These are phyloP conservation scores for Penicillium antarcticum DNA, from an alignment of 495 filamentous ascomycete genomes.

Conservation along the genomic window DNA sequence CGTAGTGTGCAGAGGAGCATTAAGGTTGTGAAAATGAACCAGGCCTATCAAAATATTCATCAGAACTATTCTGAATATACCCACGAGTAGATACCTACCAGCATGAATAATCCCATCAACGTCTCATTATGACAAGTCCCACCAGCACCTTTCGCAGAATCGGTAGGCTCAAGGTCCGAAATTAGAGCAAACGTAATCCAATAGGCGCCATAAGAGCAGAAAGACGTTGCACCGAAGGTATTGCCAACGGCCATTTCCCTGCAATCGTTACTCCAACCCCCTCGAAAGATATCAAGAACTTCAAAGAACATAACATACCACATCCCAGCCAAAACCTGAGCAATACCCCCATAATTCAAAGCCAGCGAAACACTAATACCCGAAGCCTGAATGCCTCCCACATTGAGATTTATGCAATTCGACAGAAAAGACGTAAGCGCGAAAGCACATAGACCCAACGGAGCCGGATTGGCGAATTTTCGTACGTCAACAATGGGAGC, in stretches of 20 bases:
- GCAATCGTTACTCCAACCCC: neutral
- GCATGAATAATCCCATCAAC: slow-evolving; percentile 73
- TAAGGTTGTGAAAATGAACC: slow-evolving; percentile 90
- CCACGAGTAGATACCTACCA: slow-evolving; percentile 37
- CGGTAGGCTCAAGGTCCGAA: slow-evolving; percentile 64
- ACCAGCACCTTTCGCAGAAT: slow-evolving; percentile 41
- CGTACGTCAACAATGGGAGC: slow-evolving; percentile 48
- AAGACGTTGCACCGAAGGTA: slow-evolving; percentile 89
- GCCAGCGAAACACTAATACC: slow-evolving; percentile 63
- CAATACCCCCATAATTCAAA: slow-evolving; percentile 70
- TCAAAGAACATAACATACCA: slow-evolving; percentile 60
- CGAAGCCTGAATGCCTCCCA: slow-evolving; percentile 48
- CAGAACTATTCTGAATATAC: neutral
- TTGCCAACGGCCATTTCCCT: slow-evolving; percentile 93
- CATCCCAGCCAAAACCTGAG: slow-evolving; percentile 86
- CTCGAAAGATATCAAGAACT: no score
- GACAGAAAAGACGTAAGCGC: slow-evolving; percentile 85
- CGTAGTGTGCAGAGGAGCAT: slow-evolving; percentile 77
- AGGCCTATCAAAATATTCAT: slow-evolving; percentile 44
- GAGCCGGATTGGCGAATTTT: slow-evolving; percentile 75
- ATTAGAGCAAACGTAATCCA: slow-evolving; percentile 82
- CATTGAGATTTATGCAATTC: slow-evolving; percentile 66
- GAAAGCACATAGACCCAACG: slow-evolving; percentile 74
- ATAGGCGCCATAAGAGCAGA: slow-evolving; percentile 89
- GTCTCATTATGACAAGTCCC: slow-evolving; percentile 44